phyloP scores from a whole-genome alignment of 768 basidiomycete genomes.

The Suillus variegatus region DNA sequence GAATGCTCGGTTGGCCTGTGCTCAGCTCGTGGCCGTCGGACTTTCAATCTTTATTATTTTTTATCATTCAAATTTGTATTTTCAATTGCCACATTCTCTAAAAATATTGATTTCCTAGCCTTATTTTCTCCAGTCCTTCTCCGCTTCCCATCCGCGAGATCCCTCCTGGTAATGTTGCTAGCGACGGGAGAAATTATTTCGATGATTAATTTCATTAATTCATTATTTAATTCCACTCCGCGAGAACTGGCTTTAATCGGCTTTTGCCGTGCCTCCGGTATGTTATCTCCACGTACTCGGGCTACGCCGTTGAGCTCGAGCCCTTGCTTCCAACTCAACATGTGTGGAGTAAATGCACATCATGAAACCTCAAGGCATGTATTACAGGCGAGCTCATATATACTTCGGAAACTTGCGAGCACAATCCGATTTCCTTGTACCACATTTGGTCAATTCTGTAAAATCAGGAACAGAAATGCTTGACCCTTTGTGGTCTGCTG shows the following conservation, averaged over 20 bases:
- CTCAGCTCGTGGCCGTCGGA: slow-evolving; percentile 22
- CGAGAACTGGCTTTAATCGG: neutral
- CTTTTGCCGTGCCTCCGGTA: neutral
- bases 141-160: slow-evolving; percentile 1
- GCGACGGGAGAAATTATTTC: neutral
- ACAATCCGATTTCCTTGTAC: slow-evolving; percentile 3
- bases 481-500: slow-evolving; percentile 1
- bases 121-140: neutral
- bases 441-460: neutral
- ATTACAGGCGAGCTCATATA: neutral
- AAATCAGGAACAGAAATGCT: slow-evolving; percentile 1
- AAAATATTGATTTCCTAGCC: slow-evolving; percentile 7
- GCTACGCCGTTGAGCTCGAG: neutral
- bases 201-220: slow-evolving; percentile 4
- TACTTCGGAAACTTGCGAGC: neutral
- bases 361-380: neutral
- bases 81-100: slow-evolving; percentile 8
- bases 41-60: slow-evolving; percentile 25
- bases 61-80: slow-evolving; percentile 22
- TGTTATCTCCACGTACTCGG: neutral
- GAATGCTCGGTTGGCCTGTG: slow-evolving; percentile 10
- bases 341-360: neutral
- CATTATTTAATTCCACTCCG: neutral
- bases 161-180: neutral
- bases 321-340: neutral